phyloP scores from a whole-genome alignment of 164 flowering plant species.

The Tetracentron sinense region DNA sequence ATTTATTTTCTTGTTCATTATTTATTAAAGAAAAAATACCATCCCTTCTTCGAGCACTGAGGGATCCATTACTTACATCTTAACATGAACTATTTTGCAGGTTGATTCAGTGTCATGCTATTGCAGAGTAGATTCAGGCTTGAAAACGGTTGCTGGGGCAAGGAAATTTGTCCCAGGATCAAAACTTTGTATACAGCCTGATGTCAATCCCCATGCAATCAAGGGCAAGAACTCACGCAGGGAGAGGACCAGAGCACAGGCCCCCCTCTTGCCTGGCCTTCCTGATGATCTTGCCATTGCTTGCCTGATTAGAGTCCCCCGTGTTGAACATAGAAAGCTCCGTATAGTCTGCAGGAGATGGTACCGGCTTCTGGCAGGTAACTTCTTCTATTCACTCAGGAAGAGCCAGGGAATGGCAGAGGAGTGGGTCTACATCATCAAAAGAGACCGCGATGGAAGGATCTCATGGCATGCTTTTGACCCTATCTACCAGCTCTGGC shows the following conservation, averaged over 20 bases:
- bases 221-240: conserved; percentile 57
- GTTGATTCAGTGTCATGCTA: conserved; percentile 88
- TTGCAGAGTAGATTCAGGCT: conserved; percentile 82
- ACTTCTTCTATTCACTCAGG: conserved; percentile 79
- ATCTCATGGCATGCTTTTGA: conserved; percentile 97
- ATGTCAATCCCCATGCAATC: conserved; percentile 76
- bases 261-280: conserved; percentile 91
- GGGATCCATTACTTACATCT: background rate
- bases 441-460: conserved; percentile 88
- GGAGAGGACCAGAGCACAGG: conserved; percentile 64
- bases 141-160: conserved; percentile 85
- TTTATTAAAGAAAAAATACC: background rate
- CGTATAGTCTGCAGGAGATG: conserved; percentile 94
- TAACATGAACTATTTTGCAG: conserved; percentile 36
- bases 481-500: conserved; percentile 84
- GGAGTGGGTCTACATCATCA: conserved; percentile 95
- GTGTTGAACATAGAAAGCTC: conserved; percentile 82
- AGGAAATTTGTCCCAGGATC: conserved; percentile 85
- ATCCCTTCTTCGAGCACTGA: too few relatives aligned
- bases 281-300: conserved; percentile 98
- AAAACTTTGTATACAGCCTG: conserved; percentile 82
- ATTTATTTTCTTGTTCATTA: too few relatives aligned
- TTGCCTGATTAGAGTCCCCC: conserved; percentile 88
- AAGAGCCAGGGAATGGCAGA: conserved; percentile 87
- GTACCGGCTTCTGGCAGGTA: conserved; percentile 74